phyloP scores from a whole-genome alignment of 805 yeast genomes.

The Debaryomyces hansenii region DNA sequence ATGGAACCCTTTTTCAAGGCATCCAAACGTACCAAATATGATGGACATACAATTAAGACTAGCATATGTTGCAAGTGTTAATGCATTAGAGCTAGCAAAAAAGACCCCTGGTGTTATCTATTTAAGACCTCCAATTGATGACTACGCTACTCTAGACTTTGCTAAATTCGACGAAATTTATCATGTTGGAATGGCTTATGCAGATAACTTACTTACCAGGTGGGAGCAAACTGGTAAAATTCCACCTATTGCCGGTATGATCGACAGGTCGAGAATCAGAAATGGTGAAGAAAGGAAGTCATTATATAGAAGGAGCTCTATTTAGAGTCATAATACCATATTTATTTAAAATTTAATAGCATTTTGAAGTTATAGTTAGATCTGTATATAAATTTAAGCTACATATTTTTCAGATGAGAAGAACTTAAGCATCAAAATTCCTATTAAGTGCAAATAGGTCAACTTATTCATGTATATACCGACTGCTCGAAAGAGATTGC shows the following conservation, averaged over 20 bases:
- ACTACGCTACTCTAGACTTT: constrained; percentile 88
- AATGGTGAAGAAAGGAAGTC: constrained; percentile 19
- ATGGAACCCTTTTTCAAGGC: constrained; percentile 84
- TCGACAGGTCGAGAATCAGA: constrained; percentile 13
- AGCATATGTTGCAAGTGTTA: constrained; percentile 93
- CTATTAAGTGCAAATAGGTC: background rate
- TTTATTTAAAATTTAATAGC: background rate
- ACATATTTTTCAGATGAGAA: background rate
- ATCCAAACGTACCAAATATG: constrained; percentile 90
- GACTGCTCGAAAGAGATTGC: background rate
- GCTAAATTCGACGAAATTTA: constrained; percentile 89
- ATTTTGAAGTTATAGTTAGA: background rate
- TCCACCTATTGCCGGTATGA: constrained; percentile 61
- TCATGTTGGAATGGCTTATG: constrained; percentile 76
- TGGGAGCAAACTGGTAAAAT: constrained; percentile 54
- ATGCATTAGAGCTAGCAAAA: constrained; percentile 88
- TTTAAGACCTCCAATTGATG: constrained; percentile 91
- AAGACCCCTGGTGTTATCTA: constrained; percentile 80
- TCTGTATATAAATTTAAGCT: background rate
- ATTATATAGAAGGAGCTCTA: constrained; percentile 62
- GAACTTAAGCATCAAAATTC: no score
- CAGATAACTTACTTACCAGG: constrained; percentile 53
- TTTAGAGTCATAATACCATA: constrained; percentile 23
- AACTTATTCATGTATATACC: background rate
- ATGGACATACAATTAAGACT: constrained; percentile 91